A percentile compares a stretch with the other conserved stretches of the same genome.
These are phyloP conservation scores for Coccomyxa sp. DNA, from an alignment of 139 green algal species.

Conservation along the genomic window DNA sequence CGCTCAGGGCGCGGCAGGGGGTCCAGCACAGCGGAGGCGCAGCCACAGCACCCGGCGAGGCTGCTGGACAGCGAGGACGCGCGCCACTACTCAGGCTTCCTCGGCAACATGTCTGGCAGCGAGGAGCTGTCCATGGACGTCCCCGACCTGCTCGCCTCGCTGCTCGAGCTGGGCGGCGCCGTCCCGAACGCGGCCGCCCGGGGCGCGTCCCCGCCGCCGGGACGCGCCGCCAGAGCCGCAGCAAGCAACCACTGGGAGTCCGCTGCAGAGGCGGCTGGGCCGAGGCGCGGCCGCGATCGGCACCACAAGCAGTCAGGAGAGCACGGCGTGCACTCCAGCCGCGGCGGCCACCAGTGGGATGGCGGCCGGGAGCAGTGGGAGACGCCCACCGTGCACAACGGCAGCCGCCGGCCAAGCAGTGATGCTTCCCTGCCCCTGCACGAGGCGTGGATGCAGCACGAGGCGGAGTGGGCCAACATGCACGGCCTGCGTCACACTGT, in stretches of 20 bases:
- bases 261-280: no score
- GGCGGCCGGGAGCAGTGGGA: neutral
- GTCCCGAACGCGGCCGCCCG: no score
- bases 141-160: neutral
- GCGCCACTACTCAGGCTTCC: neutral
- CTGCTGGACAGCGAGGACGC: neutral
- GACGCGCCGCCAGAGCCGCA: no score
- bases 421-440: neutral
- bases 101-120: neutral
- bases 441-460: neutral
- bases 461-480: neutral
- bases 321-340: neutral
- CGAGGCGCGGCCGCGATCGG: no score
- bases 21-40: no score
- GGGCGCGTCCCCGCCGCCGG: no score
- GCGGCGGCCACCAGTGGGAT: neutral
- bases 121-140: constrained; percentile 1
- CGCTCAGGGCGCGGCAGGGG: no score
- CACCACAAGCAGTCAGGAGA: no score
- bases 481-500: neutral
- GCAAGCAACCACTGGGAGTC: neutral
- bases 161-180: neutral
- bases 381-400: neutral
- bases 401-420: neutral
- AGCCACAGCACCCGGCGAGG: neutral